Conservation (phyloP, 768 basidiomycete genomes). For the Boletus rubroflammeus region DNA sequence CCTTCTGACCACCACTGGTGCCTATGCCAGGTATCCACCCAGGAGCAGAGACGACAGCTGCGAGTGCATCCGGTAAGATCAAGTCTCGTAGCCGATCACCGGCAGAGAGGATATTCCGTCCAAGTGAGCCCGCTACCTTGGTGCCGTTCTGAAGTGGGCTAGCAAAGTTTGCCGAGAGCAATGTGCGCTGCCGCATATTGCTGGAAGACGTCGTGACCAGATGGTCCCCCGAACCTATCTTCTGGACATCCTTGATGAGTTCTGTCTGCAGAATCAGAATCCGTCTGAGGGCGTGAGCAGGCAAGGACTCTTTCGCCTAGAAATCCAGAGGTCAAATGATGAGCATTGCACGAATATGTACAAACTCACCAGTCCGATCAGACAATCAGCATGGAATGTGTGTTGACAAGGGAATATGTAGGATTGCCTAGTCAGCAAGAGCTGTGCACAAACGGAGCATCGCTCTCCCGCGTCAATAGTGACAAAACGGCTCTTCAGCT, state of each 20-base stretch:
- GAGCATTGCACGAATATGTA: not conserved
- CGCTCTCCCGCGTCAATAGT: slow-evolving; percentile 85
- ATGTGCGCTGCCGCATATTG: slow-evolving; percentile 49
- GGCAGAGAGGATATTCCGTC: slow-evolving; percentile 79
- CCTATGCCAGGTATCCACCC: slow-evolving; percentile 74
- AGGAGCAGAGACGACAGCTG: slow-evolving; percentile 74
- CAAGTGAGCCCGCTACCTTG: slow-evolving; percentile 63
- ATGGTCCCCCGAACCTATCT: slow-evolving; percentile 32
- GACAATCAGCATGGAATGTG: slow-evolving; percentile 95
- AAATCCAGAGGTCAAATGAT: slow-evolving; percentile 1
- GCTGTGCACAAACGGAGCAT: slow-evolving; percentile 75
- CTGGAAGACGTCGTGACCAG: slow-evolving; percentile 32
- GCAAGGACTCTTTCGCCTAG: slow-evolving; percentile 90
- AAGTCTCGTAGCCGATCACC: slow-evolving; percentile 88
- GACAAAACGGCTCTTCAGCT: slow-evolving; percentile 84
- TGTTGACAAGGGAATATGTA: slow-evolving; percentile 99
- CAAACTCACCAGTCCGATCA: slow-evolving; percentile 82
- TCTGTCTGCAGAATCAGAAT: slow-evolving; percentile 85
- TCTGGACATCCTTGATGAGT: slow-evolving; percentile 57
- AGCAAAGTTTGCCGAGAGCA: slow-evolving; percentile 73
- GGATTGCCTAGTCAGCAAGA: slow-evolving; percentile 85
- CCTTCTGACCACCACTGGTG: slow-evolving; percentile 42
- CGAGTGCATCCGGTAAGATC: slow-evolving; percentile 91
- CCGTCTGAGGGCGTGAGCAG: slow-evolving; percentile 74
- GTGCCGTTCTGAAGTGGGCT: slow-evolving; percentile 60